Evolutionary conservation across 2,329 filamentous ascomycete genomes (phyloP).

Genomic region (Bimuria novae-zelandiae): DNA sequence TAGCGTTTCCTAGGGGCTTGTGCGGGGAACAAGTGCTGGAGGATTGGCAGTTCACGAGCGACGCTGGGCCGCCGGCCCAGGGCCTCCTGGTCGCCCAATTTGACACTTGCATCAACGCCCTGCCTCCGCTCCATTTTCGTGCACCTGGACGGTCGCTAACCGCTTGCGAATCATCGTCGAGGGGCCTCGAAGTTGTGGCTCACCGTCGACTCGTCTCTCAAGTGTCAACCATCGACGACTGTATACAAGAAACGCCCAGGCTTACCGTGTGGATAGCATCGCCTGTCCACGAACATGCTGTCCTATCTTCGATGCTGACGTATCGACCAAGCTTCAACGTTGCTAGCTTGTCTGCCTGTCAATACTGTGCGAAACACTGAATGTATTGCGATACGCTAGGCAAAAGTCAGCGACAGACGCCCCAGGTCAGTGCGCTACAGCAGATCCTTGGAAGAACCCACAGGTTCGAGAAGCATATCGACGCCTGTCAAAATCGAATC

Average conservation of each 20-base stretch:
- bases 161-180: constrained; percentile 9
- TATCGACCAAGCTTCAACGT: neutral
- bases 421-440: too few relatives aligned
- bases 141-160: constrained; percentile 24
- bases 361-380: neutral
- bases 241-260: too few relatives aligned
- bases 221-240: too few relatives aligned
- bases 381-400: neutral
- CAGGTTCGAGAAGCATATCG: too few relatives aligned
- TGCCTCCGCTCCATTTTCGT: constrained; percentile 40
- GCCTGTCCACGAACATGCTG: neutral
- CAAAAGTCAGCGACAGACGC: too few relatives aligned
- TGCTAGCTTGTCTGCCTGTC: neutral
- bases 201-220: too few relatives aligned
- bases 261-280: too few relatives aligned
- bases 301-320: neutral
- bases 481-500: too few relatives aligned
- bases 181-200: neutral
- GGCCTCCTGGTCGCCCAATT: constrained; percentile 13
- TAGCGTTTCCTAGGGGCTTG: constrained; percentile 20
- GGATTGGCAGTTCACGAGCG: neutral
- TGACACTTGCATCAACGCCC: constrained; percentile 6
- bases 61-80: constrained; percentile 4
- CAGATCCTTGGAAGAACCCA: too few relatives aligned
- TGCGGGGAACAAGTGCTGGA: constrained; percentile 22